phyloP scores from a whole-genome alignment of 441 rosid genomes.

The Aleurites moluccanus region DNA sequence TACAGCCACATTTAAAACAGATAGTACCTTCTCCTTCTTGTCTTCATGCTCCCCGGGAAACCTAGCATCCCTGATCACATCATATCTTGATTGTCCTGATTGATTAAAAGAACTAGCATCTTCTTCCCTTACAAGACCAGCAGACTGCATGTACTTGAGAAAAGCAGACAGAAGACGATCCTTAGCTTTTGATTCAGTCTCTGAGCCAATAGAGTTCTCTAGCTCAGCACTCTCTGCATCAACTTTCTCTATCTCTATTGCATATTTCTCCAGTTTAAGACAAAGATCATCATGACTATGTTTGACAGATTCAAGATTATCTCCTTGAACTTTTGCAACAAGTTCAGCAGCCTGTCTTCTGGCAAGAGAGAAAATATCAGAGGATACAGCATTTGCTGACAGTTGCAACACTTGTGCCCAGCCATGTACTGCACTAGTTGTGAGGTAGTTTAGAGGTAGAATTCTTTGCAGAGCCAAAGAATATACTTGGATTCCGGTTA shows the following conservation, averaged over 20 bases:
- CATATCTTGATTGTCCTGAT: constrained; percentile 40
- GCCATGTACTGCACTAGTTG: constrained; percentile 79
- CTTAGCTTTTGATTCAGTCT: constrained; percentile 77
- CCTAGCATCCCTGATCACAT: constrained; percentile 42
- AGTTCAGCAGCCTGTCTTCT: constrained; percentile 87
- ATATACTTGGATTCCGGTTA: constrained; percentile 68
- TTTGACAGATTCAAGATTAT: constrained; percentile 59
- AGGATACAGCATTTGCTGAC: constrained; percentile 72
- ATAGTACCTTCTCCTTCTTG: constrained; percentile 64
- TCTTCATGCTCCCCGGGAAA: constrained; percentile 46
- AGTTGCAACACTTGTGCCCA: constrained; percentile 90
- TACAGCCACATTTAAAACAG: constrained; percentile 60
- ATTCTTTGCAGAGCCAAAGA: constrained; percentile 85
- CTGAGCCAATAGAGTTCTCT: constrained; percentile 62
- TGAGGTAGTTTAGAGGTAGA: constrained; percentile 83
- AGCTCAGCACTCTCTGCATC: constrained; percentile 74
- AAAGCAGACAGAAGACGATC: constrained; percentile 78
- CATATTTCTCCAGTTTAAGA: constrained; percentile 62
- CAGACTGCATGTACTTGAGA: constrained; percentile 70
- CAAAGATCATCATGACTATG: constrained; percentile 63
- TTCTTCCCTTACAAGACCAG: constrained; percentile 55
- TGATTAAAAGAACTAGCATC: constrained; percentile 41
- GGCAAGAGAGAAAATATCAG: constrained; percentile 71
- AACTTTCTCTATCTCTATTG: constrained; percentile 63
- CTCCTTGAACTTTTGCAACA: constrained; percentile 52